A percentile compares a stretch with the other conserved stretches of the same genome.
phyloP scores from a whole-genome alignment of 306 rosid species.

The Prunus mongolica region DNA sequence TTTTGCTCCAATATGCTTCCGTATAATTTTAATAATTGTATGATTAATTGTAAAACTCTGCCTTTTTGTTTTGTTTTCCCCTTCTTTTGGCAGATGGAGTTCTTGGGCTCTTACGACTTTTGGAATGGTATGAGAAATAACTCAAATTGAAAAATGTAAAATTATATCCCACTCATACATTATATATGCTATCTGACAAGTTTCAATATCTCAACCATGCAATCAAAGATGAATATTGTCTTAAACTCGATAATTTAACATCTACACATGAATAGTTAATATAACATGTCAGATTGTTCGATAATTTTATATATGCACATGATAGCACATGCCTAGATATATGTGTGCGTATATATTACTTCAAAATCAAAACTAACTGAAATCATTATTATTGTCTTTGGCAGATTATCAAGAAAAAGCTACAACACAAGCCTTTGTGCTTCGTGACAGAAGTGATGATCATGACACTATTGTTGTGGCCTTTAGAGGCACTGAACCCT shows the following conservation, averaged over 20 bases:
- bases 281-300: neutral
- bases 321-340: neutral
- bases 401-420: constrained; percentile 59
- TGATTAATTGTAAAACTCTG: neutral
- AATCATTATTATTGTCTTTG: neutral
- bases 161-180: neutral
- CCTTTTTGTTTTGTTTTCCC: neutral
- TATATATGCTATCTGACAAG: neutral
- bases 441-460: constrained; percentile 40
- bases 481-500: constrained; percentile 75
- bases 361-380: neutral
- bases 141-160: neutral
- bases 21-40: neutral
- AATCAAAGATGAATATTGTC: too few species aligned
- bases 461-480: constrained; percentile 63
- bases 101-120: constrained; percentile 52
- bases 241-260: too few species aligned
- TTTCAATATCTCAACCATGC: too few species aligned
- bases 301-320: too few species aligned
- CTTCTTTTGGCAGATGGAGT: constrained; percentile 51
- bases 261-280: neutral
- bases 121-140: constrained; percentile 61
- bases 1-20: neutral
- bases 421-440: constrained; percentile 56
- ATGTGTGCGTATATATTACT: neutral